Evolutionary conservation across 1,139 yeast species (phyloP).

Genomic region (Hyphopichia buzzinii): DNA sequence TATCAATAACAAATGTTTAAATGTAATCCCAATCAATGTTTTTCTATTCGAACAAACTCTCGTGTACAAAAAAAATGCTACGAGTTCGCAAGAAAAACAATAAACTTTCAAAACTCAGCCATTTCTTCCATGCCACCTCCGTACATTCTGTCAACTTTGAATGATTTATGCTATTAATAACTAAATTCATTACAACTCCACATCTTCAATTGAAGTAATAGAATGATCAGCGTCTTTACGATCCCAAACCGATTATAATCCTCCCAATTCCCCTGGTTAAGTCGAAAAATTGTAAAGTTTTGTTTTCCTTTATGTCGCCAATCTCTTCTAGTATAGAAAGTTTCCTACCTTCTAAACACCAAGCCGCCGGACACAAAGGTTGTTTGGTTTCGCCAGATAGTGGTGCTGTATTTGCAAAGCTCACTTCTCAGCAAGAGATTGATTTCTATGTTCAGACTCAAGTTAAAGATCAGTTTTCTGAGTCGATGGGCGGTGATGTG

Average conservation of each 20-base stretch:
- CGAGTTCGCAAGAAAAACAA: background rate
- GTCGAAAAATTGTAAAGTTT: no score
- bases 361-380: constrained; percentile 93
- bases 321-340: no score
- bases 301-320: no score
- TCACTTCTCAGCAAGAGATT: constrained; percentile 61
- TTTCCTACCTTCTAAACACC: constrained; percentile 26
- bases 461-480: constrained; percentile 9
- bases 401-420: constrained; percentile 72
- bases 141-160: background rate
- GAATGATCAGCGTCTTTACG: no score
- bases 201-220: no score
- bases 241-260: no score
- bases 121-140: background rate
- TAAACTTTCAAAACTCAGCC: background rate
- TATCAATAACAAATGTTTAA: no score
- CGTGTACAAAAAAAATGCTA: background rate
- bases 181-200: no score
- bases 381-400: constrained; percentile 53
- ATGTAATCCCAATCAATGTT: no score
- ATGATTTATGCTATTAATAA: no score
- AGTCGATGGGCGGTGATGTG: constrained; percentile 13
- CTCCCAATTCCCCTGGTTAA: no score
- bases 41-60: background rate
- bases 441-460: constrained; percentile 58